Base-by-base conservation (phyloP, 768 basidiomycete species). In the Pulveroboletus frians region DNA sequence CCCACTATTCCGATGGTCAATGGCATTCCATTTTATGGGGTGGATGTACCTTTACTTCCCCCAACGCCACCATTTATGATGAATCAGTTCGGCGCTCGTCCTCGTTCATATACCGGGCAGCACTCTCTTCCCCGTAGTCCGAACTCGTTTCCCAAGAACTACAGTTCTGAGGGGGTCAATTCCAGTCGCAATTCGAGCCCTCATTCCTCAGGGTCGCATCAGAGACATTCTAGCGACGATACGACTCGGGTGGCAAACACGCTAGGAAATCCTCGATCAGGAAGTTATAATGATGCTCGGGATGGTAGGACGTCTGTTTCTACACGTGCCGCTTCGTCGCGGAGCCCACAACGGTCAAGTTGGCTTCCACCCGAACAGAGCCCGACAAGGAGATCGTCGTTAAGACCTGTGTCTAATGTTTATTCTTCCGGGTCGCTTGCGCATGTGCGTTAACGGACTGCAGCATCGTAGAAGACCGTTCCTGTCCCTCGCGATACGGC, bases 41-140 rank as follows among this genome's bases (percentile, higher is more conserved):
- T 80, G 67, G 82, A 86, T 54, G 78, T 79, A 76, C 83, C 85
- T 7, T 69, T 88, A 9, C 73, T 88, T 27, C 86, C 86, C 9
- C 86, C 86, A 5, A 74, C 80, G 1, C 78, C 86, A 20, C 84
- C 86, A 11, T 88, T 88, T 66, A 86, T 87, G 82, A 75, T 84
- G 70, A 79, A 79, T 47, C 75, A 79, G 49, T 79, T 63, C 27
- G 69, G 71, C 14, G 42, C 74, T 49, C 73, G 78, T 27, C 72
- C 75, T 20, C 68, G 64, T 18, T 62, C 65, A 42, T 55, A 54
- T 32, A 57, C 51, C 15, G 67, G 64, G 36, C 65, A 68, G 10
- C 63, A 64, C 0, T 61, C 69, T 15, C 56, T 57, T 34, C 50
- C 53, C 40, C 67, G 56, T 20, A 57, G 52, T 32, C 55, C 46